Evolutionary conservation across 2,329 filamentous ascomycete species (phyloP), one percentile per base, ranked within the genome.

Genomic region (Fusarium setosum): DNA sequence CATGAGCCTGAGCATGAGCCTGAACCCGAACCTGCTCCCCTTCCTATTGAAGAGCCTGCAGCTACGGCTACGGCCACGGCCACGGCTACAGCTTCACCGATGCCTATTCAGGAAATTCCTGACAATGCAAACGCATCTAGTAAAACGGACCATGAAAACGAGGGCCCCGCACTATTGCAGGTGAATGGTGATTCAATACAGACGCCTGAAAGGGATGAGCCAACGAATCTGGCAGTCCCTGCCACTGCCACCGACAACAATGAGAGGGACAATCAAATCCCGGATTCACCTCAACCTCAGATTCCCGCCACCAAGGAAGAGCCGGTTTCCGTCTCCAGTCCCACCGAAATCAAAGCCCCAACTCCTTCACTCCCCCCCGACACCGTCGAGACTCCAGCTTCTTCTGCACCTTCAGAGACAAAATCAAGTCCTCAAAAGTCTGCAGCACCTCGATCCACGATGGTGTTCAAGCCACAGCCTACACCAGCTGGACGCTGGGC

Each of bases 401-500:
- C 68, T 17, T 65, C 66, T 51, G 55, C 56, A 17, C 61, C 63
- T 18, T 63, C 68, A 11, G 68, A 72, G 13, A 61, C 64, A 26
- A 71, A 68, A 35, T 29, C 55, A 34, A 72, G 68, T 34, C 68
- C 70, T 6, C 64, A 58, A 31, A 72, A 72, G 41, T 41, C 54
- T 12, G 37, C 45, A 10, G 45, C 62, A 12, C 38, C 53, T 24
- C 58, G 59, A n/a, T 35, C 67, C 20, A 52, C 47, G 8, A 54
- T 65, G n/a, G 45, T 57, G 18, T 50, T 51, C 20, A 68, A 73
- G 55, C 69, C 74, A 26, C 75, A 77, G 32, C 75, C 74, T 45
- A 59, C 66, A 6, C 75, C 74, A 12, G 55, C 52, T 12, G 76
- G 77, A 3, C 74, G 75, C 20, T 82, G 78, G 76, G 70, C 77